Base-by-base conservation (phyloP, 345 rosid genomes). In the Acer negundo region DNA sequence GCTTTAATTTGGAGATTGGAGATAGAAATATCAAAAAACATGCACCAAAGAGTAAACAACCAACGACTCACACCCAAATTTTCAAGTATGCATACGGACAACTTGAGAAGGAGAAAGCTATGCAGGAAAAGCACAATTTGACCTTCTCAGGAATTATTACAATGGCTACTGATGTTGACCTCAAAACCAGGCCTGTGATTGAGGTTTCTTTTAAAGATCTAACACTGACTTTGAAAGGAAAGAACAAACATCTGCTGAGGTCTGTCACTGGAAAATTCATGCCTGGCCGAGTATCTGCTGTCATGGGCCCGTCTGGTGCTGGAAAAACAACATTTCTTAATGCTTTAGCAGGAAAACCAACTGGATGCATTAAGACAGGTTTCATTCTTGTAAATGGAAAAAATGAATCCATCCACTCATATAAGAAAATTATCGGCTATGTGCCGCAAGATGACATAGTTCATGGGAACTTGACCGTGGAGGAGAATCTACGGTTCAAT, bases 231-330 rank as follows among this genome's bases (percentile, higher is more conserved):
- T 77, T 94, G 83, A 94, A 86, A 81, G 94, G 93, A 23, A 91
- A 89, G 77, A 80, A 83, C 78, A 94, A 87, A 79, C 94, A 92
- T 85, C 82, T 94, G 62, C 84, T 94, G 77, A 89, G 94, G 76
- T 86, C 89, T 74, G 95, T 94, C 40, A 89, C 89, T 0, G 98
- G 98, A 78, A 92, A 94, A 88, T 74, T 92, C 77, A 86, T 83
- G 86, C 97, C 98, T 0, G 98, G 97, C 46, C 90, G 98, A 83
- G 94, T 94, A 70, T 91, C 97, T n/a, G 97, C 98, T n/a, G 97
- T 94, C 77, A 94, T 94, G 98, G 98, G 98, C 65, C 98, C 97
- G 74, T 94, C 98, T 9, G 98, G 98, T 75, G 97, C 97, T 62
- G 97, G 98, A 49, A 94, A 92, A 85, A 94, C 98, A 22, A 92